Percentiles rank a stretch among this genome's conserved stretches.
phyloP scores from a whole-genome alignment of 2,329 filamentous ascomycete genomes.

The Fusarium penzigii region DNA sequence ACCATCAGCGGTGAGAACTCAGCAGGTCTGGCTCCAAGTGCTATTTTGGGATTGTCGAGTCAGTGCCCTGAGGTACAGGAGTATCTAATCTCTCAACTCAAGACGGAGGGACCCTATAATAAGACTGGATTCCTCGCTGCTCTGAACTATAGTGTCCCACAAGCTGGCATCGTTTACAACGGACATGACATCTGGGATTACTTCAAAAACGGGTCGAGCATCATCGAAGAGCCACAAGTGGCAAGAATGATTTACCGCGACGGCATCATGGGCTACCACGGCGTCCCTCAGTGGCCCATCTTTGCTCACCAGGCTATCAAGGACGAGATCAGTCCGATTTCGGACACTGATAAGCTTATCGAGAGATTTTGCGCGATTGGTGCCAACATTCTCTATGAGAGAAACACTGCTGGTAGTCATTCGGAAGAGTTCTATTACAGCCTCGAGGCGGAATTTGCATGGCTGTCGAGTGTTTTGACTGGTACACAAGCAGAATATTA shows the following conservation, averaged over 20 bases:
- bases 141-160: background rate
- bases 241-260: constrained; percentile 14
- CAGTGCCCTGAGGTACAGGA: constrained; percentile 22
- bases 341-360: constrained; percentile 19
- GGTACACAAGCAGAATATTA: constrained; percentile 12
- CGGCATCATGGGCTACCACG: constrained; percentile 28
- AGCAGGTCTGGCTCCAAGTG: constrained; percentile 21
- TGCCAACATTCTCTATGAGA: constrained; percentile 25
- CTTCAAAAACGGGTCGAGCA: constrained; percentile 7
- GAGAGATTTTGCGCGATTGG: constrained; percentile 20
- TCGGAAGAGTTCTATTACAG: constrained; percentile 8
- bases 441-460: constrained; percentile 13
- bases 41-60: constrained; percentile 22
- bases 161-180: constrained; percentile 12
- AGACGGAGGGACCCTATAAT: constrained; percentile 16
- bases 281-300: constrained; percentile 22
- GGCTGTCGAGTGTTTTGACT: constrained; percentile 14
- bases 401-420: constrained; percentile 21
- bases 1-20: constrained; percentile 31
- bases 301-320: constrained; percentile 23
- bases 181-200: constrained; percentile 18
- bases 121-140: constrained; percentile 25
- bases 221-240: constrained; percentile 13
- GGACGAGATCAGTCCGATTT: constrained; percentile 21
- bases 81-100: constrained; percentile 20